A percentile compares a stretch with the other conserved stretches of the same genome.
Conservation (phyloP, 2,329 filamentous ascomycete genomes). For the Blastomyces gilchristii region DNA sequence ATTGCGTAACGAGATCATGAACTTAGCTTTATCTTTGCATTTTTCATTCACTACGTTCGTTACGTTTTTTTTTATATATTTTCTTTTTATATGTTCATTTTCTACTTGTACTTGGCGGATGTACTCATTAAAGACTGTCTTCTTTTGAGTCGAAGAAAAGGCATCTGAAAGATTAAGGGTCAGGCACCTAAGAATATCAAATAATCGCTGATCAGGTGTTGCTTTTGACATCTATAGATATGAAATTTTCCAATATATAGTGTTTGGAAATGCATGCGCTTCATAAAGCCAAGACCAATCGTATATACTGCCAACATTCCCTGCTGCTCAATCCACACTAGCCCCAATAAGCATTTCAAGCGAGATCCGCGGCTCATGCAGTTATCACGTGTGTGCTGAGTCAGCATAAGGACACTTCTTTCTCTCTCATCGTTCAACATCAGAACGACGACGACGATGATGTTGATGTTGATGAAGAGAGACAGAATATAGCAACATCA, state of each 20-base stretch:
- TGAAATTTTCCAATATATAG: no score
- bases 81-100: not conserved
- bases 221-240: not conserved
- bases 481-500: not conserved
- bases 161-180: not conserved
- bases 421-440: not conserved
- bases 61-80: not conserved
- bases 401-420: constrained; percentile 5
- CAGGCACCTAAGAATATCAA: not conserved
- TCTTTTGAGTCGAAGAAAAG: no score
- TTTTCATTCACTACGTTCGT: not conserved
- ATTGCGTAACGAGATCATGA: constrained; percentile 13
- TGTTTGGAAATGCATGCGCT: no score
- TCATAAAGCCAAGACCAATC: no score
- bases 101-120: not conserved
- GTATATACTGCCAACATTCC: no score
- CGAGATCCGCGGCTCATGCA: not conserved
- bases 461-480: not conserved
- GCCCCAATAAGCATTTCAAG: constrained; percentile 7
- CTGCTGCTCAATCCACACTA: not conserved
- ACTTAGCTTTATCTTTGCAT: not conserved
- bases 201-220: not conserved
- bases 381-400: not conserved
- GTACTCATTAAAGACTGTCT: no score
- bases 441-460: no score